Base-by-base conservation (phyloP, 441 rosid genomes). In the Gossypium davidsonii region DNA sequence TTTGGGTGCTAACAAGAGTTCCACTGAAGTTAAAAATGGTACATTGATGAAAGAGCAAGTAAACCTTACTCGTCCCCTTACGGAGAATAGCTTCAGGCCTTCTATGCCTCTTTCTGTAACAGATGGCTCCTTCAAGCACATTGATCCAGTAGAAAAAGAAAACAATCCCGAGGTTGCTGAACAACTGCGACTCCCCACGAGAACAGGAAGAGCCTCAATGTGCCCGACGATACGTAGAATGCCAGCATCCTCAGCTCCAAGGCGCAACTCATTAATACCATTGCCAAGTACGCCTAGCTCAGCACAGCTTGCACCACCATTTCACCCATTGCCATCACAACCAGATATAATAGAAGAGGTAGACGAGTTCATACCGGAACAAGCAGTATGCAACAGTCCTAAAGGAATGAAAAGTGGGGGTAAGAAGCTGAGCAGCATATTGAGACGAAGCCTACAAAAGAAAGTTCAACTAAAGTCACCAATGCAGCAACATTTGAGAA, bases 201-300 rank as follows among this genome's bases (percentile, higher is more conserved):
- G 80, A 80, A 89, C 89, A 5, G 94, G 94, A 65, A 85, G 97
- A 79, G 89, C 92, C 74, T 91, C 97, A 11, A 78, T 95, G 51
- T 88, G 94, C 82, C 68, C 90, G 17, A 72, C 77, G 3, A 77
- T 74, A 57, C 77, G 77, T 73, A 72, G 85, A 48, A 48, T 84
- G 31, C 89, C 83, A 67, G 25, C 79, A 53, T 64, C 79, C 58
- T 79, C 87, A 74, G 91, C 86, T 56, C 89, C 96, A 8, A 84
- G 99, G 81, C 85, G 97, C 69, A 90, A 86, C 79, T 87, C 99
- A 39, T 79, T 92, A 70, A 87, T 91, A 64, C 98, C 98, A 37
- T 80, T 83, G 68, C 87, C 91, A 21, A 80, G 70, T 55, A 72
- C 56, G 53, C 80, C 81, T 20, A 68, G 61, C 76, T 72, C 85